These are phyloP conservation scores for Iris pallida DNA, from an alignment of 116 monocot species.

Conservation along the genomic window DNA sequence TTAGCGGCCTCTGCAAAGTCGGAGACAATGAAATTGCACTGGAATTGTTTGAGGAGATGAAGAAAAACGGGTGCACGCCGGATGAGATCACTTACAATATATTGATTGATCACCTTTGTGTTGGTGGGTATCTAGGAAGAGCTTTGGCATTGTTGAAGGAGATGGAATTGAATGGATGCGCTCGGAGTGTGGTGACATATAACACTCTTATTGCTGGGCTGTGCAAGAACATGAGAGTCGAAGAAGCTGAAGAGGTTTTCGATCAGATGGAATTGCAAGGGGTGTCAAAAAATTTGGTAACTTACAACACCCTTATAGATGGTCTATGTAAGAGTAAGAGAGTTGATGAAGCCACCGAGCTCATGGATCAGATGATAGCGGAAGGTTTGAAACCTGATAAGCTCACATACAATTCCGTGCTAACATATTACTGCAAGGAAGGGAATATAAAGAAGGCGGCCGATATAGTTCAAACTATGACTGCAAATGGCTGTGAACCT, in stretches of 20 bases:
- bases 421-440: conserved; percentile 74
- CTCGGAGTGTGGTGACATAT: conserved; percentile 68
- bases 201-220: conserved; percentile 85
- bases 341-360: conserved; percentile 74
- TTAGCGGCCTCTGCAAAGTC: conserved; percentile 59
- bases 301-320: conserved; percentile 76
- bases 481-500: conserved; percentile 76
- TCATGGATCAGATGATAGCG: conserved; percentile 84
- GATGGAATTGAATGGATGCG: conserved; percentile 68
- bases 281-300: conserved; percentile 65
- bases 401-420: conserved; percentile 85
- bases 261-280: conserved; percentile 86
- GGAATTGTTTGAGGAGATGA: conserved; percentile 85
- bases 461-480: conserved; percentile 87
- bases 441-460: conserved; percentile 82
- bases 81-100: conserved; percentile 83
- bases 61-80: conserved; percentile 57
- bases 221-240: conserved; percentile 71
- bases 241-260: conserved; percentile 87
- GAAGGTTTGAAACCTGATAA: conserved; percentile 83
- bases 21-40: conserved; percentile 53
- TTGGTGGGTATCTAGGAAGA: conserved; percentile 32
- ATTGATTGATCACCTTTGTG: conserved; percentile 75
- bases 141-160: conserved; percentile 76
- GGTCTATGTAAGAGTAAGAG: conserved; percentile 72